A percentile compares a stretch with the other conserved stretches of the same genome.
Evolutionary conservation across 2,329 filamentous ascomycete species (phyloP).

Genomic region (Diplodia sapinea): DNA sequence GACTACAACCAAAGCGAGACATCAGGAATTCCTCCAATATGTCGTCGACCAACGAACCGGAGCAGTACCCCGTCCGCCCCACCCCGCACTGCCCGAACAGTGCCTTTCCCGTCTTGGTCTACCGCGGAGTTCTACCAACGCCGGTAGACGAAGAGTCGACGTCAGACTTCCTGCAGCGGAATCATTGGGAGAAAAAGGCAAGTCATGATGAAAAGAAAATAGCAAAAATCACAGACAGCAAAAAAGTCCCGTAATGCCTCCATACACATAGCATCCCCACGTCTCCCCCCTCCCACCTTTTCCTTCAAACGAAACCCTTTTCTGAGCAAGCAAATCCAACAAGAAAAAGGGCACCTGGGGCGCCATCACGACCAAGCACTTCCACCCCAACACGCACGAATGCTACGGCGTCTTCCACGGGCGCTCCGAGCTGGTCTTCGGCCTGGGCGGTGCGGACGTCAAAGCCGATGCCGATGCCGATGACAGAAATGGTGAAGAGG

Average conservation of each 20-base stretch:
- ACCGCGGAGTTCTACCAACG: constrained; percentile 43
- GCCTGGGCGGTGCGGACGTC: constrained; percentile 39
- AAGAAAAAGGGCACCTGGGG: constrained; percentile 38
- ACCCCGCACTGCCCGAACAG: constrained; percentile 41
- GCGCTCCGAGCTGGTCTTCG: constrained; percentile 40
- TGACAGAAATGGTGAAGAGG: not conserved
- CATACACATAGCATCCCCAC: too few species aligned
- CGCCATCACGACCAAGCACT: constrained; percentile 39
- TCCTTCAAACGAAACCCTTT: not conserved
- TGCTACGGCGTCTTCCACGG: constrained; percentile 46
- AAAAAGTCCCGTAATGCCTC: too few species aligned
- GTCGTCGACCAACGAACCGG: constrained; percentile 20
- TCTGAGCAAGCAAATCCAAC: not conserved
- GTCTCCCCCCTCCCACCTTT: not conserved
- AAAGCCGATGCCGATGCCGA: not conserved
- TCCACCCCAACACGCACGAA: constrained; percentile 48
- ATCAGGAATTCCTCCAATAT: not conserved
- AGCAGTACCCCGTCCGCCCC: constrained; percentile 29
- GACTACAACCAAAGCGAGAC: not conserved
- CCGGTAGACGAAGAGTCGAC: constrained; percentile 38
- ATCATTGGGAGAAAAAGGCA: constrained; percentile 44
- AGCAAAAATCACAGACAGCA: too few species aligned
- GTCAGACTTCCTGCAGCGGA: constrained; percentile 40
- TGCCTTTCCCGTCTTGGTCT: constrained; percentile 45
- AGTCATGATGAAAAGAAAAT: not conserved